Base-by-base conservation (phyloP, 2,329 filamentous ascomycete genomes). In the Monosporascus sp. region DNA sequence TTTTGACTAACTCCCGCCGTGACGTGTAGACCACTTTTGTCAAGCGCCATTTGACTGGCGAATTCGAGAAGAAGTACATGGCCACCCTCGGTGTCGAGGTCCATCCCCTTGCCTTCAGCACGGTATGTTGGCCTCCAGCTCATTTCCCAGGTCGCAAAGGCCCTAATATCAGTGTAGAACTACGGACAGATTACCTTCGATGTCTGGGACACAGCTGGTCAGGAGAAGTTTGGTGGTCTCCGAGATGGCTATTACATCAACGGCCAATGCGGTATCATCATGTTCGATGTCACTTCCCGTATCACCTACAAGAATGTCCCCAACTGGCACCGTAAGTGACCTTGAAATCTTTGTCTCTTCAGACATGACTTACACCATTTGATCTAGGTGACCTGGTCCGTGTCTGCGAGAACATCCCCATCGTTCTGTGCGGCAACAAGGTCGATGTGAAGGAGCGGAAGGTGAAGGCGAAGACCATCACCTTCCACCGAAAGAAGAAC, bases 301-400 rank as follows among this genome's bases (percentile, higher is more conserved):
- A 97, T 99, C 76, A 99, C 94, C 76, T 99, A 99, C 88, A 99
- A 99, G 89, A 99, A 99, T 83, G 94, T 99, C 62, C 94, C 94
- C 80, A 97, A 97, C 89, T 99, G 94, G 94, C 94, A 99, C 80
- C 94, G 94, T 96, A 87, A 74, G 91, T 86, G 49, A 16, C 43
- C 44, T 37, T 48, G 11, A 20, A 45, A 48, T 48, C 17, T n/a
- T 56, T 34, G 37, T 40, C 36, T 22, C 40, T 36, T 37, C 44
- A 31, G 48, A 26, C n/a, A 19, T 46, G 8, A 34, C 60, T 68
- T 46, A 65, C 45, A 16, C 8, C 27, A 14, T 45, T 17, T 43
- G 51, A 36, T 50, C 5, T 60, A 96, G 91, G 92, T 82, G 94
- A 99, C 72, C 86, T 99, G 68, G 92, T 97, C 78, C 94, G 93